Percentiles rank a stretch among this genome's conserved stretches.
Evolutionary conservation across 345 rosid species (phyloP).

Genomic region (Acer yangbiense): DNA sequence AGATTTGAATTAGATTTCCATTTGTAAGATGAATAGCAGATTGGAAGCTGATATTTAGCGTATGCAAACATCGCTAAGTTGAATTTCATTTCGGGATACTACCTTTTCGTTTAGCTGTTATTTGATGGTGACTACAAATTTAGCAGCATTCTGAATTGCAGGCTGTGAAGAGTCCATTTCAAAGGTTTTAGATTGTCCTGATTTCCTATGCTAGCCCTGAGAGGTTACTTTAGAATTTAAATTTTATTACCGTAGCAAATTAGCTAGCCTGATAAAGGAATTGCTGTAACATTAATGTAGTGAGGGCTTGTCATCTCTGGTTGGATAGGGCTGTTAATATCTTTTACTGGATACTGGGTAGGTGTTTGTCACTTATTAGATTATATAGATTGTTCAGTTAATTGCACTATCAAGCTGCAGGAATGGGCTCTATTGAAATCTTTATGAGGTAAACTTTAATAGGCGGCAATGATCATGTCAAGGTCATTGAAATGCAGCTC

Average conservation of each 20-base stretch:
- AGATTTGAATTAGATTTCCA: conserved; percentile 6
- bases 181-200: neutral
- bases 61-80: neutral
- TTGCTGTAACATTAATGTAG: neutral
- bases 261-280: neutral
- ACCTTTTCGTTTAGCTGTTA: conserved; percentile 6
- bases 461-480: neutral
- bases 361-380: neutral
- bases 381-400: neutral
- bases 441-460: neutral
- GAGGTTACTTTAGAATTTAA: neutral
- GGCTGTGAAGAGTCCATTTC: neutral
- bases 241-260: neutral
- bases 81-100: neutral
- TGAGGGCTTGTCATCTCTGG: too few species aligned
- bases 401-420: neutral
- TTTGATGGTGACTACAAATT: neutral
- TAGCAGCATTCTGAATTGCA: neutral
- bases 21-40: neutral
- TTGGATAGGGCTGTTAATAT: too few species aligned
- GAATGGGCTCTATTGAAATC: neutral
- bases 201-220: neutral
- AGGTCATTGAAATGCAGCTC: neutral
- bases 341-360: neutral
- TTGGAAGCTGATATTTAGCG: conserved; percentile 8